phyloP scores from a whole-genome alignment of 495 filamentous ascomycete species.

The Hypomontagnella submonticulosa region DNA sequence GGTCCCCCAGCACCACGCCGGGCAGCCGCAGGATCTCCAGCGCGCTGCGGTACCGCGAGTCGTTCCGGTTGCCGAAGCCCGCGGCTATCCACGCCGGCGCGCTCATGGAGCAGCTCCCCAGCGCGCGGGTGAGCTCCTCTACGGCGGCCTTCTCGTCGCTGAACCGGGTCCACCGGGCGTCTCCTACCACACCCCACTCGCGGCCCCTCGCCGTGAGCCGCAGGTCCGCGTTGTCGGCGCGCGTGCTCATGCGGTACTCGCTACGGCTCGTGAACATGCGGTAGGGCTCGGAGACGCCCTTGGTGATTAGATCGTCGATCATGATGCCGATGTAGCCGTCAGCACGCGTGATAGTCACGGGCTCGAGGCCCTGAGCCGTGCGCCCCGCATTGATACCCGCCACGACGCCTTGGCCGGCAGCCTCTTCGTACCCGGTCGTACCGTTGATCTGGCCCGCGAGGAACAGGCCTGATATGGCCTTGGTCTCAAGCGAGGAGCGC shows the following conservation, averaged over 20 bases:
- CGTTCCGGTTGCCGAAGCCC: slow-evolving; percentile 73
- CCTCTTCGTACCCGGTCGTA: slow-evolving; percentile 98
- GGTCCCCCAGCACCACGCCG: slow-evolving; percentile 63
- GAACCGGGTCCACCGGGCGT: slow-evolving; percentile 81
- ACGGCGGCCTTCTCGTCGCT: slow-evolving; percentile 69
- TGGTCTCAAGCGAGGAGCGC: slow-evolving; percentile 89
- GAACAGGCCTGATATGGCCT: slow-evolving; percentile 87
- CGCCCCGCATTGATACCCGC: slow-evolving; percentile 95
- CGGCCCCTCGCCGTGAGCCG: slow-evolving; percentile 85
- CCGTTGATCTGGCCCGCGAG: slow-evolving; percentile 98
- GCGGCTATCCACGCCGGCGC: slow-evolving; percentile 71
- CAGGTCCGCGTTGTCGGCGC: slow-evolving; percentile 92
- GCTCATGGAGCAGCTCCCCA: slow-evolving; percentile 65
- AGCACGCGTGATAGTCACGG: slow-evolving; percentile 77
- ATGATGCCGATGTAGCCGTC: slow-evolving; percentile 98
- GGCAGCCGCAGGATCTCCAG: slow-evolving; percentile 79
- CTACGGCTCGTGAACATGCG: slow-evolving; percentile 97
- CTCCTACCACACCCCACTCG: slow-evolving; percentile 78
- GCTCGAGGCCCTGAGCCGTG: slow-evolving; percentile 69
- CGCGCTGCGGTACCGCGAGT: slow-evolving; percentile 70
- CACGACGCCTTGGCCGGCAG: slow-evolving; percentile 90
- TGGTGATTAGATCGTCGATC: slow-evolving; percentile 98
- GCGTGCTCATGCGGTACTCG: slow-evolving; percentile 92
- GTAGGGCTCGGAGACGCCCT: slow-evolving; percentile 96
- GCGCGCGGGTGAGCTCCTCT: slow-evolving; percentile 67